phyloP scores from a whole-genome alignment of 305 asterid species.

The Withania somnifera region DNA sequence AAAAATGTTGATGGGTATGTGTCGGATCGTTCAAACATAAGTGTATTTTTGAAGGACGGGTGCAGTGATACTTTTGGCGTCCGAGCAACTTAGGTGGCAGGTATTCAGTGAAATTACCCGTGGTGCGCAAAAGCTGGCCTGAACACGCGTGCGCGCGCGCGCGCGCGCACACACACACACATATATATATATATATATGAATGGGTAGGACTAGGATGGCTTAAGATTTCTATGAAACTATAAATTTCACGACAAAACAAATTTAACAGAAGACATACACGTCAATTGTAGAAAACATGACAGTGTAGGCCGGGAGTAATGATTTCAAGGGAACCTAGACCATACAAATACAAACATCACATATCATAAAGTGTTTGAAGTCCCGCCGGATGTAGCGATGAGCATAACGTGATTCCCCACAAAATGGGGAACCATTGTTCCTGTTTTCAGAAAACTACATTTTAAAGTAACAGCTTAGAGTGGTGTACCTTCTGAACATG shows the following conservation, averaged over 20 bases:
- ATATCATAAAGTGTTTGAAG: background rate
- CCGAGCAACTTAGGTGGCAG: no score
- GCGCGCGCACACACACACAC: no score
- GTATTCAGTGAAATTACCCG: no score
- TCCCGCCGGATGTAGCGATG: background rate
- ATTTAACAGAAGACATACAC: background rate
- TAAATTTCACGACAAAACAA: background rate
- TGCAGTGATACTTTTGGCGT: no score
- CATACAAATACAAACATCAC: background rate
- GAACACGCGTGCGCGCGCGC: no score
- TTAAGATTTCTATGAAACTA: background rate
- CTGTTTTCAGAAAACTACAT: background rate
- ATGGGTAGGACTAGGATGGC: background rate
- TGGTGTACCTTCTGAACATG: constrained; percentile 79
- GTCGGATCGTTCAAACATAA: no score
- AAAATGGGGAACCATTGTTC: background rate
- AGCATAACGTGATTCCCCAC: background rate
- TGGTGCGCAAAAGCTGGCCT: no score
- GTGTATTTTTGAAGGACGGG: no score
- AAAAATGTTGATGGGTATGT: no score
- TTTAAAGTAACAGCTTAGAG: background rate
- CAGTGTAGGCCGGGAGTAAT: background rate
- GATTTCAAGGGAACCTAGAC: background rate
- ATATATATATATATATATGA: no score
- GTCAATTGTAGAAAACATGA: background rate